Evolutionary conservation across 2,329 filamentous ascomycete species (phyloP), one percentile per base, ranked within the genome.

Genomic region (Trichoderma pleuroti): DNA sequence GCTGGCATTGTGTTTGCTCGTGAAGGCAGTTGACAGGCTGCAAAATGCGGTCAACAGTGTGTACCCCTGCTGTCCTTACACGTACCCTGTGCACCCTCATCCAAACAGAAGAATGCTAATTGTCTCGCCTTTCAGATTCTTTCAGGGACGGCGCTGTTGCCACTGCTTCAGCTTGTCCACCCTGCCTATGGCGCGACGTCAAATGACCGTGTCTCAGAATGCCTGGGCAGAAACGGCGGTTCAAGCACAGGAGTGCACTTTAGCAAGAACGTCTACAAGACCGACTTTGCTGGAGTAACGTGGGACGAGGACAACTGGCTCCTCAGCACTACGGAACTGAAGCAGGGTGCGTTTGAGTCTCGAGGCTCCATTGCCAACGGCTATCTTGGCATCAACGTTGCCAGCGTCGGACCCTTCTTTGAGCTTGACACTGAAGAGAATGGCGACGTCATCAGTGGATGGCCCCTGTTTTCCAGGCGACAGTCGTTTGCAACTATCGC

Each of bases 401-500:
- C 77, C n/a, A 73, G 72, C 12, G 73, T 70, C 2, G 77, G 77
- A 1, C 77, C 77, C 0, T 78, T 77, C 30, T 78, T 77, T 36
- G 77, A 78, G 68, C 24, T 72, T 2, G 77, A 78, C 36, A 52
- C 64, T 1, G 72, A 73, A 0, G 72, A 73, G 2, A 71, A 73
- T 28, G 74, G 75, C 32, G 73, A 74, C 32, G 68, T 72, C n/a
- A 86, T 89, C 73, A 88, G 85, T 72, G 90, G 90, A 5, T 93
- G 91, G 91, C 91, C 91, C 6, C 81, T 92, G 3, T 90, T 87
- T 77, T 86, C 87, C 70, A 81, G 84, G 30, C 84, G 91, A 26
- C 89, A 91, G 77, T 86, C 87, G 0, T 92, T 92, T 76, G 88
- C 88, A 0, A 92, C 90, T 0, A 85, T 93, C 46, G 85, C 88